Base-by-base conservation (phyloP, 192 early-diverging fungal genomes). In the Backusella macrospora region DNA sequence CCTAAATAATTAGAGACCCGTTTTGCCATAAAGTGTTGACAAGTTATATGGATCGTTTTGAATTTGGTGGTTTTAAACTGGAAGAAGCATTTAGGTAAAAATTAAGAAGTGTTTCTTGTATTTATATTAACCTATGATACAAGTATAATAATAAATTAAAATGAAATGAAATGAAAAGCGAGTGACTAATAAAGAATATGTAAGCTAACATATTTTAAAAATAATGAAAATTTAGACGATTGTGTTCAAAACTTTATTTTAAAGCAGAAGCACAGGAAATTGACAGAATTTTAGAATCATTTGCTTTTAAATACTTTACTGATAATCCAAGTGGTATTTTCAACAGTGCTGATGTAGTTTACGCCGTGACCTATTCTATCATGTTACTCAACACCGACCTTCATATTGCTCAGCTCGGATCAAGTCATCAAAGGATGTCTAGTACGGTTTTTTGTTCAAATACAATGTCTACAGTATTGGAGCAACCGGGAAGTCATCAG, bases 191-290 rank as follows among this genome's bases (percentile, higher is more conserved):
- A 48, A 16, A 48, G 4, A 48, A 38, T 34, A 37, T 2, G 13
- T 48, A 70, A 52, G 26, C 13, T 62, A 8, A 14, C n/a, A 43
- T 44, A 15, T 18, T 16, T 23, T 12, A 43, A 9, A 39, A 69
- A 13, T 42, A 43, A 69, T 6, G n/a, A 59, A 29, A 16, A n/a
- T 38, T 42, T 44, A 88, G 89, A 78, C 47, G 70, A 18, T 78
- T 98, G 62, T 95, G 95, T 72, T 78, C 81, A 63, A 92, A 94
- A 43, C 81, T 97, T 0, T 88, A 90, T 40, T 80, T 99, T 67
- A 93, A 93, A 63, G 97, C 93, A 34, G 97, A 99, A 80, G 89
- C 96, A 12, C 97, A 99, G 77, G 86, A 93, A 64, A 91, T 99
- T 39, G 96, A 96, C 80, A 86, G 97, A 23, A 90, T 98, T 43